Base-by-base conservation (phyloP, 805 yeast species). In the Starmerella sp. region DNA sequence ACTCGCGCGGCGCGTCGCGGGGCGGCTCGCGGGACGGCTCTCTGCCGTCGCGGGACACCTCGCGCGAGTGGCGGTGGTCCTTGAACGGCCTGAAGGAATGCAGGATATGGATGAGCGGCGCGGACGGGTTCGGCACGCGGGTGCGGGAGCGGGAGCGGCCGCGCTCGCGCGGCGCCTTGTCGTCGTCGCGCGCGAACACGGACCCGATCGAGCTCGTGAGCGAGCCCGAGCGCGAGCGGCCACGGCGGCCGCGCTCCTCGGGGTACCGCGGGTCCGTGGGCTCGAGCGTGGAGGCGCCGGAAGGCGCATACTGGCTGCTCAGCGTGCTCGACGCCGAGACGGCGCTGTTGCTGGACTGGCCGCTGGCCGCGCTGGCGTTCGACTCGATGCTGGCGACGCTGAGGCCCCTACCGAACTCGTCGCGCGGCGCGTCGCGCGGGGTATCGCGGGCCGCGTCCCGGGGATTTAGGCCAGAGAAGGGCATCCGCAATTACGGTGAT, bases 311-410 rank as follows among this genome's bases (percentile, higher is more conserved):
- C 37, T 15, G 9, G 48, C 11, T n/a, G 37, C 37, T 6, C 22
- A 22, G 22, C 22, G 10, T n/a, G 50, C 22, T 28, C 8, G 34
- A 15, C 32, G 29, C 36, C 6, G 49, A 46, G 30, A 4, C n/a
- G 30, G 28, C 31, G 36, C 54, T 51, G n/a, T 17, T 17, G 6
- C 7, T 32, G 29, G 51, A 42, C 29, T 5, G 8, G 31, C 37
- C 41, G 46, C 54, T 52, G 22, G 50, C 13, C 30, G 31, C 37
- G 38, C 51, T 45, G 22, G 31, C 15, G 32, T 44, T 14, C 22
- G 54, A 52, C 17, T 22, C 38, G n/a, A 52, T 31, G 46, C 51
- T 45, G 30, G 50, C 41, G 13, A 51, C 54, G 45, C 54, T 52
- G 11, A 52, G 46, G 14, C 51, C 54, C 22, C 54, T 51, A 38